Percentiles rank a stretch among this genome's conserved stretches.
Conservation (phyloP, 2,329 filamentous ascomycete genomes). For the Xylariomycetidae sp. region DNA sequence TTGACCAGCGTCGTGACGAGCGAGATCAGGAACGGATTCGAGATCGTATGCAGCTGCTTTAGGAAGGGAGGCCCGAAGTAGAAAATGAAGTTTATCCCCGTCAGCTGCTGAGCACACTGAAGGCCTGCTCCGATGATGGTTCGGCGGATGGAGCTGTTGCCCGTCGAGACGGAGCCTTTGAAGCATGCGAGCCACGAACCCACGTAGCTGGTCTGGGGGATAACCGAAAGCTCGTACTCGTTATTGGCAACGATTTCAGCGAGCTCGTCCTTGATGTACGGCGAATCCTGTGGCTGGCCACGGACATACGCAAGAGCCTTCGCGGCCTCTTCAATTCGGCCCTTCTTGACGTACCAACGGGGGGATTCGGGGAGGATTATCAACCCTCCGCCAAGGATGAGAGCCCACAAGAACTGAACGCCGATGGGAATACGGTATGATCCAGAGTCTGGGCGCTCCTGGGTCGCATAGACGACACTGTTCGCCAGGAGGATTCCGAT, state of each 20-base stretch:
- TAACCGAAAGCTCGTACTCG: conserved; percentile 58
- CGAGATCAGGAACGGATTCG: conserved; percentile 64
- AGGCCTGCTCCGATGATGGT: conserved; percentile 33
- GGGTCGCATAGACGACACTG: conserved; percentile 61
- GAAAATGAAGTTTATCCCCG: conserved; percentile 71
- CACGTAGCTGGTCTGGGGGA: conserved; percentile 51
- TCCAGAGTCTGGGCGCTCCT: conserved; percentile 50
- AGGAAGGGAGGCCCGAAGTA: conserved; percentile 68
- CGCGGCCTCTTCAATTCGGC: conserved; percentile 54
- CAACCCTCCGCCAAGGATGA: conserved; percentile 31
- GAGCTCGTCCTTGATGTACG: conserved; percentile 62
- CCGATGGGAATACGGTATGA: conserved; percentile 68
- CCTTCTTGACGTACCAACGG: conserved; percentile 66
- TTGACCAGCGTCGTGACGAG: conserved; percentile 74
- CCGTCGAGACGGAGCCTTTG: conserved; percentile 47
- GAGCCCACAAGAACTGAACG: conserved; percentile 54
- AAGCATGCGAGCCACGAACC: conserved; percentile 55
- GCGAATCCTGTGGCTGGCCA: conserved; percentile 58
- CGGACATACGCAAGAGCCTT: conserved; percentile 53
- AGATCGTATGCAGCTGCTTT: conserved; percentile 56
- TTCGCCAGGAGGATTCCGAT: conserved; percentile 65
- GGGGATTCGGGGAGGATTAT: conserved; percentile 56
- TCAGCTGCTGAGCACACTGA: conserved; percentile 28
- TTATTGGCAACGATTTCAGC: conserved; percentile 70
- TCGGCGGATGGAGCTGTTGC: conserved; percentile 51